Evolutionary conservation across 495 filamentous ascomycete genomes (phyloP), one percentile per base, ranked within the genome.

Genomic region (Aspergillus haitiensis): DNA sequence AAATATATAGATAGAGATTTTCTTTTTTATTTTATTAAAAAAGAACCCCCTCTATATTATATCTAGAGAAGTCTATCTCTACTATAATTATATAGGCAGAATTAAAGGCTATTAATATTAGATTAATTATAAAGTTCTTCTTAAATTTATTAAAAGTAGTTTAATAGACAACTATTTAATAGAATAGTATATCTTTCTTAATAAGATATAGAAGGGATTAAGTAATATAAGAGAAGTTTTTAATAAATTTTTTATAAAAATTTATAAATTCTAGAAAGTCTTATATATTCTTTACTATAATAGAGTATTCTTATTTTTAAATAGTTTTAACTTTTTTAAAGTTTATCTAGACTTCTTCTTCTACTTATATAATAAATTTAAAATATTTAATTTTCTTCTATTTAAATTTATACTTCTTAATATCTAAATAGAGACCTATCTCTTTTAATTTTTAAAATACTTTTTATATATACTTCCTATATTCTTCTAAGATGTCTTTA

Each of bases 371-470:
- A 49, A 58, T 12, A 39, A 27, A 58, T 21, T 15, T 27, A 21
- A 18, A 35, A 6, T 34, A 50, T 2, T 35, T 7, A 18, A n/a
- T 48, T 36, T 58, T 49, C 40, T 27, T 39, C 12, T 35, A 21
- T 33, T 13, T 49, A 58, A 31, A 52, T 58, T 49, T 50, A 57
- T 58, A 58, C 10, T 58, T 42, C n/a, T 58, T 58, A 58, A 52
- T 40, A 51, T 42, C 37, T 12, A 52, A 33, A 35, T 36, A 56
- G 34, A 56, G n/a, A 10, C 16, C 34, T 6, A 21, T 12, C 31
- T 55, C 15, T 32, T 55, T 55, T 44, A 55, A 40, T 55, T 55
- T 55, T 11, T 48, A 36, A 15, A 57, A 36, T 36, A 39, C 27
- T 44, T 51, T 51, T 42, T 50, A 52, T 44, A 51, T 58, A 58